Evolutionary conservation across 108 stramenopile genomes (phyloP).

Genomic region (Bacterosira constricta): DNA sequence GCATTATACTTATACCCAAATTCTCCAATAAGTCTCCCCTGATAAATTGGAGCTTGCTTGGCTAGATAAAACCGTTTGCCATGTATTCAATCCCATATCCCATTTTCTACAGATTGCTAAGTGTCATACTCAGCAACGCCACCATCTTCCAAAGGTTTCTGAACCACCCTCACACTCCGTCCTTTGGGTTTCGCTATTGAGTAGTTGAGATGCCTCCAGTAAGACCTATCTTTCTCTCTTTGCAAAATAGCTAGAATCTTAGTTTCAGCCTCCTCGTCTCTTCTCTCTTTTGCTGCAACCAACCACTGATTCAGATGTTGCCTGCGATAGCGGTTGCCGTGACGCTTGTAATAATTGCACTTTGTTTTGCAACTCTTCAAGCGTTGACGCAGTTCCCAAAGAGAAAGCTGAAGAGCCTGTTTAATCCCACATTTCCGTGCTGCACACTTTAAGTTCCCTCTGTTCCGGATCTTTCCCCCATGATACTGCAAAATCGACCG

Average conservation of each 20-base stretch:
- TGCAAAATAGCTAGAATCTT: constrained; percentile 2
- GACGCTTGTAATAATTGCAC: neutral
- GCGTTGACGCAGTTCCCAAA: neutral
- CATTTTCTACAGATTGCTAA: neutral
- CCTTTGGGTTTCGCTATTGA: neutral
- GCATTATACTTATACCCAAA: neutral
- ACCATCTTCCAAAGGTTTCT: neutral
- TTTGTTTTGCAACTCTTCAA: neutral
- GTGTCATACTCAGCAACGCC: neutral
- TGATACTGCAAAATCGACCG: neutral
- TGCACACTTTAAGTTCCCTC: constrained; percentile 5
- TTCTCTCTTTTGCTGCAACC: neutral
- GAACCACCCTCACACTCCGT: neutral
- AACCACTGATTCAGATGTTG: neutral
- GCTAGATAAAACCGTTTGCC: too few species aligned
- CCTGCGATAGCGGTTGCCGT: neutral
- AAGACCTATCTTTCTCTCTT: constrained; percentile 3
- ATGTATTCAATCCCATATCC: too few species aligned
- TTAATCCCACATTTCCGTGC: neutral
- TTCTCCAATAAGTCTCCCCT: neutral
- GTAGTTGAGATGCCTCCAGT: constrained; percentile 7
- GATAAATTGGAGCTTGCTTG: constrained; percentile 1
- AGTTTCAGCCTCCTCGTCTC: neutral
- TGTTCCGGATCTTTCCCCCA: neutral
- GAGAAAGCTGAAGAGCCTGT: neutral